A percentile compares a stretch with the other conserved stretches of the same genome.
These are phyloP conservation scores for Cichorium intybus DNA, from an alignment of 140 eudicot species.

Conservation along the genomic window DNA sequence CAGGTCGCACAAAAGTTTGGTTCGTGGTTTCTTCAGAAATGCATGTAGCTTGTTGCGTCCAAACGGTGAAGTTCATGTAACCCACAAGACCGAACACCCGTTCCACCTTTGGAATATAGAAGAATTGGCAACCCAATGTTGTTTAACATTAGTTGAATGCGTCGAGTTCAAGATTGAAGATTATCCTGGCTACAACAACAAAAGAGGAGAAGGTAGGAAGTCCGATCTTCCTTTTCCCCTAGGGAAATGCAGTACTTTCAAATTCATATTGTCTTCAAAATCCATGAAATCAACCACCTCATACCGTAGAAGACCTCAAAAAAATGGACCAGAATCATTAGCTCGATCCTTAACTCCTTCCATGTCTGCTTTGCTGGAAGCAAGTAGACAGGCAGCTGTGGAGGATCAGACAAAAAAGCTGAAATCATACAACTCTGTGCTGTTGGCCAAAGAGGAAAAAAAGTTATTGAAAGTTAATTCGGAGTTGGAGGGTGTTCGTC, in stretches of 20 bases:
- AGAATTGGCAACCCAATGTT: constrained; percentile 35
- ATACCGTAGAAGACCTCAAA: background rate
- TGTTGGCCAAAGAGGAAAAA: too few species aligned
- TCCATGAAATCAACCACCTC: constrained; percentile 8
- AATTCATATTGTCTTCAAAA: constrained; percentile 23
- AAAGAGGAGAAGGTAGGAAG: constrained; percentile 52
- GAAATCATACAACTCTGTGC: too few species aligned
- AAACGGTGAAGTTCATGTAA: constrained; percentile 64
- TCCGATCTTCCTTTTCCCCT: constrained; percentile 49
- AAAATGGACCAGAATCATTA: too few species aligned
- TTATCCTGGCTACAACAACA: constrained; percentile 67
- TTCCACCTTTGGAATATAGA: constrained; percentile 47
- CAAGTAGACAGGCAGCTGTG: too few species aligned
- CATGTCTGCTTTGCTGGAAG: too few species aligned
- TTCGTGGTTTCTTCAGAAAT: constrained; percentile 47
- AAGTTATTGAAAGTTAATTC: too few species aligned
- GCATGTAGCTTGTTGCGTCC: constrained; percentile 46
- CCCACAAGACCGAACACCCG: constrained; percentile 57
- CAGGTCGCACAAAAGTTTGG: constrained; percentile 55
- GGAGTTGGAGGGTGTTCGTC: too few species aligned
- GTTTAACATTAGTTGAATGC: constrained; percentile 25
- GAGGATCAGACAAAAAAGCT: too few species aligned
- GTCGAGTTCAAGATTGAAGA: constrained; percentile 43
- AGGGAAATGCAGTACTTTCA: constrained; percentile 58
- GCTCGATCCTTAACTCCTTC: too few species aligned